These are phyloP conservation scores for Neocatenulostroma microsporum DNA, from an alignment of 2,329 filamentous ascomycete genomes.

Conservation along the genomic window DNA sequence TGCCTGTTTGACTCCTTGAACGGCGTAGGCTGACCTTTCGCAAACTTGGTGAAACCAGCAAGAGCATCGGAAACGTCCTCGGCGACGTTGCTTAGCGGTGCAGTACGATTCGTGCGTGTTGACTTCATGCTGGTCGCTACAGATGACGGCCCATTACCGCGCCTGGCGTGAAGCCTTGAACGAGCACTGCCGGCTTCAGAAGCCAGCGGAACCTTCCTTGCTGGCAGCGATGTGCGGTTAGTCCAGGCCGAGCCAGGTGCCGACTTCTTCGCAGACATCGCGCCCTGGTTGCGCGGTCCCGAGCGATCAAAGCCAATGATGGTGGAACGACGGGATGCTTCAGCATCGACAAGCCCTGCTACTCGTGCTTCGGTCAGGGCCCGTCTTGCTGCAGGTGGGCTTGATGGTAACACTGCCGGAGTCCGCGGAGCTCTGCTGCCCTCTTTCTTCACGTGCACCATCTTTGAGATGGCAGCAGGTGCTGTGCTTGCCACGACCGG, in stretches of 20 bases:
- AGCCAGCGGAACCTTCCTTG: not conserved
- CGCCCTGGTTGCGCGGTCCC: conserved; percentile 28
- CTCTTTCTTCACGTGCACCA: not conserved
- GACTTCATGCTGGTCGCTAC: conserved; percentile 11
- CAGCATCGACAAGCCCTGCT: conserved; percentile 3
- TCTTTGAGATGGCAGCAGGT: not conserved
- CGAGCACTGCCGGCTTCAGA: conserved; percentile 3
- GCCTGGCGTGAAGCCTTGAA: conserved; percentile 2
- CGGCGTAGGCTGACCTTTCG: too few relatives aligned
- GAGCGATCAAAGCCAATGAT: conserved; percentile 22
- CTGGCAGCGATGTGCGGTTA: not conserved
- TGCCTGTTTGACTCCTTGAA: not conserved
- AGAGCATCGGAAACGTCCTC: conserved; percentile 13
- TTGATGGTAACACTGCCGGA: conserved; percentile 12
- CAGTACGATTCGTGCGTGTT: conserved; percentile 1
- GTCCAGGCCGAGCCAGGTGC: conserved; percentile 3
- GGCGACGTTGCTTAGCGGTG: conserved; percentile 13
- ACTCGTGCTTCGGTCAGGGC: not conserved
- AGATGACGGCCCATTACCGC: conserved; percentile 10
- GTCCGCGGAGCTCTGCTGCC: conserved; percentile 8
- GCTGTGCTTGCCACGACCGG: not conserved
- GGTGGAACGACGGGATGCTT: conserved; percentile 15
- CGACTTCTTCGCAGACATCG: conserved; percentile 5
- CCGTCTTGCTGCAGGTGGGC: too few relatives aligned
- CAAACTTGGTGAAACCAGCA: conserved; percentile 8